Conservation (phyloP, 2,329 filamentous ascomycete species). For the Pseudopyricularia cyperi region DNA sequence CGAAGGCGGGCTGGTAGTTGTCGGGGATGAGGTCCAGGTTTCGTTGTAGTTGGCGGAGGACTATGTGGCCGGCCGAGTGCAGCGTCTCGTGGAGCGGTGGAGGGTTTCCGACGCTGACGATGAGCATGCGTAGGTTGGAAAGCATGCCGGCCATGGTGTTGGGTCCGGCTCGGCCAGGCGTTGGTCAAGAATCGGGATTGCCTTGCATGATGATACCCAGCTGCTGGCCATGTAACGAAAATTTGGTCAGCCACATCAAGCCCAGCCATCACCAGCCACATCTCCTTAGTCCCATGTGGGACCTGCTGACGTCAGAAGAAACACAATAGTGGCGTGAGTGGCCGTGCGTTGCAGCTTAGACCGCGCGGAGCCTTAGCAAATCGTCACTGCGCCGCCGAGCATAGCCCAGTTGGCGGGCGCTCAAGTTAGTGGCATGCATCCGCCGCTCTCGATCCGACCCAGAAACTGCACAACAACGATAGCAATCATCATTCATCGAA, state of each 20-base stretch:
- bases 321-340: neutral
- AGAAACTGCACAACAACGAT: neutral
- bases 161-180: neutral
- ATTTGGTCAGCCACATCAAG: neutral
- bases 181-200: too few relatives aligned
- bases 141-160: constrained; percentile 1
- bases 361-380: neutral
- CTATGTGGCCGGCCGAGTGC: constrained; percentile 76
- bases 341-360: neutral
- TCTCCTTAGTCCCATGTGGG: neutral
- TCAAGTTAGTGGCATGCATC: neutral
- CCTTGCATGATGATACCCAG: too few relatives aligned
- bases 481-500: neutral
- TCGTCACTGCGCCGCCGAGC: neutral
- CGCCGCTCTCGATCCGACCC: too few relatives aligned
- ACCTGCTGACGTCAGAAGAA: neutral
- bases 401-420: too few relatives aligned
- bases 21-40: constrained; percentile 22
- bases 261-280: neutral
- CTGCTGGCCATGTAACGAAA: neutral
- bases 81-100: constrained; percentile 61
- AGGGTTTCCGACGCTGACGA: constrained; percentile 83
- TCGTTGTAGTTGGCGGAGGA: constrained; percentile 49
- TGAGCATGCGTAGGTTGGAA: constrained; percentile 45
- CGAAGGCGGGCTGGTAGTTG: constrained; percentile 32